A percentile compares a stretch with the other conserved stretches of the same genome.
Conservation (phyloP, 2,329 filamentous ascomycete species). For the Septoria linicola region DNA sequence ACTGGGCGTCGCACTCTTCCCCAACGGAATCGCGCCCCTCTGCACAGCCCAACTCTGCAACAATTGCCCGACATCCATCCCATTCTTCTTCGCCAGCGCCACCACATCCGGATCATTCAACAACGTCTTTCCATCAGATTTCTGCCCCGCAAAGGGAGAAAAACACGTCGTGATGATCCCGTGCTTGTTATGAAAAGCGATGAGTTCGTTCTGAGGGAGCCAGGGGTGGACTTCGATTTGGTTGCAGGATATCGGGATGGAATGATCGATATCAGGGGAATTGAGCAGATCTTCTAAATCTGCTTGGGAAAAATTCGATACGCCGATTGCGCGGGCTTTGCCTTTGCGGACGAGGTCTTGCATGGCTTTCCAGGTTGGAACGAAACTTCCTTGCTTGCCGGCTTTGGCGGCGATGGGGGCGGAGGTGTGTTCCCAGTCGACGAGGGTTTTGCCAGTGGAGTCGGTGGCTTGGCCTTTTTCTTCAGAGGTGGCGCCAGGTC, state of each 20-base stretch:
- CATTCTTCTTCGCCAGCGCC: conserved; percentile 63
- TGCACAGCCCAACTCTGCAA: conserved; percentile 58
- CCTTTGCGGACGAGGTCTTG: conserved; percentile 31
- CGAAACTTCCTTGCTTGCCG: conserved; percentile 27
- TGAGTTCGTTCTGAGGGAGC: conserved; percentile 28
- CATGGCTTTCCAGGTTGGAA: conserved; percentile 34
- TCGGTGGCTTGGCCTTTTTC: conserved; percentile 16
- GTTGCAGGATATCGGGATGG: conserved; percentile 30
- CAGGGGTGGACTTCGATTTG: conserved; percentile 35
- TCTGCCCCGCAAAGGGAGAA: conserved; percentile 31
- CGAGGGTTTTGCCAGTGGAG: conserved; percentile 18
- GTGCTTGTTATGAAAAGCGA: conserved; percentile 26
- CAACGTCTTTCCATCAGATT: conserved; percentile 28
- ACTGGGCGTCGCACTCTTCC: conserved; percentile 55
- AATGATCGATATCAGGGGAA: conserved; percentile 17
- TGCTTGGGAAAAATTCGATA: conserved; percentile 33
- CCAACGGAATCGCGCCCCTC: conserved; percentile 54
- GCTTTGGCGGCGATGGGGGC: conserved; percentile 21
- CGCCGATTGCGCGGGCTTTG: conserved; percentile 31
- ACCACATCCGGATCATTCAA: conserved; percentile 61
- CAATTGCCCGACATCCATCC: conserved; percentile 56
- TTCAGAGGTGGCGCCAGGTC: conserved; percentile 15
- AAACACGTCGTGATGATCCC: conserved; percentile 30
- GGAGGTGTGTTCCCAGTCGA: conserved; percentile 28
- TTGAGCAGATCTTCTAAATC: conserved; percentile 30